Percentiles rank a stretch among this genome's conserved stretches.
phyloP scores from a whole-genome alignment of 2,329 filamentous ascomycete genomes.

The Camillea tinctor region DNA sequence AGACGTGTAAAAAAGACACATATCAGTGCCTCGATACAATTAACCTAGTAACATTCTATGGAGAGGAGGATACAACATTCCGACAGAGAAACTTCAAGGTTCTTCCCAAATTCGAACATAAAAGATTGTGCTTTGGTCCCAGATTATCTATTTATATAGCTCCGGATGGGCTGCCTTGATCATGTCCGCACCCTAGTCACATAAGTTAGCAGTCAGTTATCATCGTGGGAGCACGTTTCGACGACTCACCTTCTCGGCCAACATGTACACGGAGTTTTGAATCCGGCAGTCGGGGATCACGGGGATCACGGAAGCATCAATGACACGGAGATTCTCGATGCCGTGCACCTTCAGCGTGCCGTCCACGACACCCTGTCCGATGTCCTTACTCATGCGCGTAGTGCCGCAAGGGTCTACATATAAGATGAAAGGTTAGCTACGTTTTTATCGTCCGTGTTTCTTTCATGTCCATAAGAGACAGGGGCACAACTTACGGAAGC shows the following conservation, averaged over 20 bases:
- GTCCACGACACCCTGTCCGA: constrained; percentile 54
- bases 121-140: too few relatives aligned
- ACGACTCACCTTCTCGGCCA: constrained; percentile 49
- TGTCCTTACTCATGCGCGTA: constrained; percentile 48
- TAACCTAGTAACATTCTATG: too few relatives aligned
- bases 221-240: neutral
- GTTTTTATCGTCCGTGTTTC: too few relatives aligned
- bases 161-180: constrained; percentile 44
- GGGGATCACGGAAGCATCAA: constrained; percentile 56
- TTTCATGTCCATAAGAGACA: too few relatives aligned
- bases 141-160: constrained; percentile 16
- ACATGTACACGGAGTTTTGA: constrained; percentile 60
- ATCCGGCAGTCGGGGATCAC: constrained; percentile 57
- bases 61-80: too few relatives aligned
- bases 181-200: constrained; percentile 39
- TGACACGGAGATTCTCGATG: constrained; percentile 50
- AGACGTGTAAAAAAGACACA: too few relatives aligned
- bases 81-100: too few relatives aligned
- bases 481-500: constrained; percentile 38
- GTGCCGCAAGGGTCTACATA: constrained; percentile 53
- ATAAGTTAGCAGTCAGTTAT: constrained; percentile 7
- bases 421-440: neutral
- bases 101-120: too few relatives aligned
- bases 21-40: too few relatives aligned
- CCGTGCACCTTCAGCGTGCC: constrained; percentile 51